Conservation (phyloP, 192 early-diverging fungal species). For the Geranomyces michiganensis region DNA sequence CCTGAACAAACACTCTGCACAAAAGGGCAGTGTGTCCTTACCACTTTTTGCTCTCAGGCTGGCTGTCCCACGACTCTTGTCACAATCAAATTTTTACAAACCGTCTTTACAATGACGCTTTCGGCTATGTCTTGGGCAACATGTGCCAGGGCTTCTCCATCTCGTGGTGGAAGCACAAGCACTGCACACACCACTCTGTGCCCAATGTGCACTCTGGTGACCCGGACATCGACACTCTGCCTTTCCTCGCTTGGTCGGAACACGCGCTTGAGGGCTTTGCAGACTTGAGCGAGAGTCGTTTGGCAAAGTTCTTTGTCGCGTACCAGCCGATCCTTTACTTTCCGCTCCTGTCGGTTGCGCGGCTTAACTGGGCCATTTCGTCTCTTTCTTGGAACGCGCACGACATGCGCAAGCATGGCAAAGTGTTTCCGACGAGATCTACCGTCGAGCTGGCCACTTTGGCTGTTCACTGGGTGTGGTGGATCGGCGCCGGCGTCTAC, state of each 20-base stretch:
- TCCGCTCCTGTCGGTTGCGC: conserved; percentile 71
- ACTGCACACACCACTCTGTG: conserved; percentile 81
- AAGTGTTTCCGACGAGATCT: conserved; percentile 45
- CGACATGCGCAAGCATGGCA: conserved; percentile 41
- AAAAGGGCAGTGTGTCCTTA: too few relatives aligned
- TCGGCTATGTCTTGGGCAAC: conserved; percentile 73
- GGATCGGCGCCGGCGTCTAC: conserved; percentile 56
- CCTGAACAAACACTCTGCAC: not conserved
- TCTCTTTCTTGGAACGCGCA: conserved; percentile 55
- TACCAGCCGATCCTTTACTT: conserved; percentile 64
- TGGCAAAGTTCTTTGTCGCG: conserved; percentile 68
- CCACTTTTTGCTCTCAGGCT: conserved; percentile 29
- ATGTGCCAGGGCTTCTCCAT: conserved; percentile 78
- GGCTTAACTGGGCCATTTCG: conserved; percentile 75
- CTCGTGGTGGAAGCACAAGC: conserved; percentile 87
- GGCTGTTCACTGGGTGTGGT: conserved; percentile 71
- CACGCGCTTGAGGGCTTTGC: conserved; percentile 56
- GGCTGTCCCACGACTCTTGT: conserved; percentile 81
- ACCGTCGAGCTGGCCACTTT: conserved; percentile 59
- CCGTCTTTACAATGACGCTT: conserved; percentile 61
- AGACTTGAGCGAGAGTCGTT: conserved; percentile 48
- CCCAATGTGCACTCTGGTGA: conserved; percentile 80
- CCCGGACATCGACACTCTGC: conserved; percentile 85
- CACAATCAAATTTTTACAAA: conserved; percentile 81
- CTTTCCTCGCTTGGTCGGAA: conserved; percentile 76